Conservation (phyloP, 169 alveolate genomes). For the Cytauxzoon felis region DNA sequence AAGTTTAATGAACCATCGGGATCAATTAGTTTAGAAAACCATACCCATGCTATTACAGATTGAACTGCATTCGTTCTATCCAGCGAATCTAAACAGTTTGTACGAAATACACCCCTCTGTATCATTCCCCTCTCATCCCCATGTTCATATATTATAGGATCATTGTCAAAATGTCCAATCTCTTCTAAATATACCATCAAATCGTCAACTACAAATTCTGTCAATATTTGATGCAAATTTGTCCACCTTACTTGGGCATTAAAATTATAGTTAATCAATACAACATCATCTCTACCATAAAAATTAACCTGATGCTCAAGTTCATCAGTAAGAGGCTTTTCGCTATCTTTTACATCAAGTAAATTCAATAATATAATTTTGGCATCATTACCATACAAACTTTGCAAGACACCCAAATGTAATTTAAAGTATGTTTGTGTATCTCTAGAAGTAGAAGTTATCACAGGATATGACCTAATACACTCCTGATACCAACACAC, state of each 20-base stretch:
- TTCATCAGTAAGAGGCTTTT: slow-evolving; percentile 68
- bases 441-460: slow-evolving; percentile 5
- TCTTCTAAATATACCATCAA: slow-evolving; percentile 17
- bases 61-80: slow-evolving; percentile 96
- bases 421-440: slow-evolving; percentile 7
- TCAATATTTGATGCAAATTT: slow-evolving; percentile 36
- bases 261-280: slow-evolving; percentile 31
- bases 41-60: slow-evolving; percentile 83
- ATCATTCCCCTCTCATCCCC: slow-evolving; percentile 7
- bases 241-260: slow-evolving; percentile 59
- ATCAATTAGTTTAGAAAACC: slow-evolving; percentile 36
- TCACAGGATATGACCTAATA: slow-evolving; percentile 46
- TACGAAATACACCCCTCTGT: slow-evolving; percentile 93
- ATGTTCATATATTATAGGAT: neutral
- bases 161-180: slow-evolving; percentile 51
- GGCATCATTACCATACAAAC: slow-evolving; percentile 64
- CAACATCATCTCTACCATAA: slow-evolving; percentile 1
- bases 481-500: slow-evolving; percentile 93
- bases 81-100: slow-evolving; percentile 95
- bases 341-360: slow-evolving; percentile 65
- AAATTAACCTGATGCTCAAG: slow-evolving; percentile 37
- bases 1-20: slow-evolving; percentile 27
- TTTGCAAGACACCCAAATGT: slow-evolving; percentile 55
- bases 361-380: slow-evolving; percentile 73
- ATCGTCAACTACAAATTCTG: slow-evolving; percentile 19